Evolutionary conservation across 306 rosid genomes (phyloP).

Genomic region (Sophora flavescens): DNA sequence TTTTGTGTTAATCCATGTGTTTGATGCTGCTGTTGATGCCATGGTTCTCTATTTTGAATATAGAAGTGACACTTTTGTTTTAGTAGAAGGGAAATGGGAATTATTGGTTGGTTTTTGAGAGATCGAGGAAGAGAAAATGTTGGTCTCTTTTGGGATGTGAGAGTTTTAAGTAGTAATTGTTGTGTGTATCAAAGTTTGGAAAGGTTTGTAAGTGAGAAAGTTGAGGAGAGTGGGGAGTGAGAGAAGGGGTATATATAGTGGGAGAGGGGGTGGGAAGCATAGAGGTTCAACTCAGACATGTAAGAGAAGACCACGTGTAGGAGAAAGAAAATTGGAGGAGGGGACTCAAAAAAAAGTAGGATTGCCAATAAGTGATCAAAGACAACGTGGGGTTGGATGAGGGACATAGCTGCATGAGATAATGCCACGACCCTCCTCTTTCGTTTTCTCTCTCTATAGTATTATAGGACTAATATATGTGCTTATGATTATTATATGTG

Average conservation of each 20-base stretch:
- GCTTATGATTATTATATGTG: not conserved
- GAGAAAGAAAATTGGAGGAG: slow-evolving; percentile 48
- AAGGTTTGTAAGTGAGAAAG: not conserved
- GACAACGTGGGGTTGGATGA: slow-evolving; percentile 47
- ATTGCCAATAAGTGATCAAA: slow-evolving; percentile 61
- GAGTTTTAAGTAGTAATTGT: not conserved
- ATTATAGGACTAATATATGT: not conserved
- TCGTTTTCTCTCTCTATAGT: slow-evolving; percentile 30
- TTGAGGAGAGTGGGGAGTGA: slow-evolving; percentile 46
- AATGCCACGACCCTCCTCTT: slow-evolving; percentile 61
- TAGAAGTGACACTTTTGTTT: no score
- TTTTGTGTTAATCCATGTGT: slow-evolving; percentile 49
- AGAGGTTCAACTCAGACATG: slow-evolving; percentile 55
- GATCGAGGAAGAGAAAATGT: not conserved
- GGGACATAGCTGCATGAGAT: slow-evolving; percentile 46
- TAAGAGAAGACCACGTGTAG: slow-evolving; percentile 79
- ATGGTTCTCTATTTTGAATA: slow-evolving; percentile 42
- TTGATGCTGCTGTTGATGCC: slow-evolving; percentile 45
- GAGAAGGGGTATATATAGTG: slow-evolving; percentile 59
- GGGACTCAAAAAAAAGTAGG: slow-evolving; percentile 37
- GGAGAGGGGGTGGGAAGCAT: slow-evolving; percentile 20
- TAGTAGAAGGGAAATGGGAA: no score
- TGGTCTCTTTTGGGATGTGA: not conserved
- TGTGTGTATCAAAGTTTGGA: not conserved
- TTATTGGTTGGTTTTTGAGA: not conserved